phyloP scores from a whole-genome alignment of 2,329 filamentous ascomycete genomes.

The Diplocarpon mali region DNA sequence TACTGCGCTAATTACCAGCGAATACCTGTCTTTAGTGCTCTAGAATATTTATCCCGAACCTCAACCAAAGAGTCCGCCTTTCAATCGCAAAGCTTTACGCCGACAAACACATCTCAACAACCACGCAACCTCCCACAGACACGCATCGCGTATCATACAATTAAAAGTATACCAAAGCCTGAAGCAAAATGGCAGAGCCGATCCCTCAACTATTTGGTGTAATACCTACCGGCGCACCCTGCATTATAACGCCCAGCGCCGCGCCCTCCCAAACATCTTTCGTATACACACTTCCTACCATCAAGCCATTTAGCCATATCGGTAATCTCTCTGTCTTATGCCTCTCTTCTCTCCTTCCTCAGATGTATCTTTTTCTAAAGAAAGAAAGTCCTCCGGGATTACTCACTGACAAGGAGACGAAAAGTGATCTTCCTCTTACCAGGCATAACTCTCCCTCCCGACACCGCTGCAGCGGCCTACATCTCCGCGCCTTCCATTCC shows the following conservation, averaged over 20 bases:
- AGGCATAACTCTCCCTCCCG: conserved; percentile 53
- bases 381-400: neutral
- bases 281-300: conserved; percentile 41
- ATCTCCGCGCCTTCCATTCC: conserved; percentile 48
- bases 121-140: too few species aligned
- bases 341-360: neutral
- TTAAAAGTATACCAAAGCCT: too few species aligned
- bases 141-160: too few species aligned
- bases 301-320: conserved; percentile 60
- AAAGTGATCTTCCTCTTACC: conserved; percentile 73
- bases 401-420: neutral
- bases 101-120: too few species aligned
- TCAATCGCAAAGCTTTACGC: too few species aligned
- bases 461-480: conserved; percentile 83
- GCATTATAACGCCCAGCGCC: conserved; percentile 44
- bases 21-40: too few species aligned
- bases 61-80: too few species aligned
- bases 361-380: neutral
- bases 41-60: too few species aligned
- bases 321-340: conserved; percentile 24
- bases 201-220: conserved; percentile 25
- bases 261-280: conserved; percentile 43
- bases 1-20: too few species aligned
- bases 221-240: conserved; percentile 43
- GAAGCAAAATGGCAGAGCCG: conserved; percentile 8